Evolutionary conservation across 805 yeast species (phyloP).

Genomic region (Wickerhamiella kurtzmanii): DNA sequence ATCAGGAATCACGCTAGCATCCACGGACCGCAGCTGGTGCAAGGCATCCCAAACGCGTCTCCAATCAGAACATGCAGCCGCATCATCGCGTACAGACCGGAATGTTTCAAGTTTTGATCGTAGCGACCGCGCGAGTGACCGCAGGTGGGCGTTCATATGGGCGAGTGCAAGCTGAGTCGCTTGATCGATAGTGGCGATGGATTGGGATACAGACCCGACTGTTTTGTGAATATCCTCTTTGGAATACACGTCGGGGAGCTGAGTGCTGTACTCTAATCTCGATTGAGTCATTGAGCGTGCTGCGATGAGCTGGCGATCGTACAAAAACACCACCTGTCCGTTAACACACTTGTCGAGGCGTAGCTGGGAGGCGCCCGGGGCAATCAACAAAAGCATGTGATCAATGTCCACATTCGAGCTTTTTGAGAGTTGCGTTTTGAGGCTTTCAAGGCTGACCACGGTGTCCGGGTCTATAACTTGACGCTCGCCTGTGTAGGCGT

Average conservation of each 20-base stretch:
- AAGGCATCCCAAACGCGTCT: conserved; percentile 9
- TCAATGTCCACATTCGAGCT: conserved; percentile 13
- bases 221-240: background rate
- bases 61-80: conserved; percentile 15
- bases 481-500: conserved; percentile 20
- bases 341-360: conserved; percentile 18
- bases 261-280: background rate
- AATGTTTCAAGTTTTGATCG: background rate
- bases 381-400: conserved; percentile 21
- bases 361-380: conserved; percentile 19
- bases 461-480: conserved; percentile 14
- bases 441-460: conserved; percentile 16
- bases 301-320: conserved; percentile 16
- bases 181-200: conserved; percentile 3
- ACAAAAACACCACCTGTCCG: conserved; percentile 20
- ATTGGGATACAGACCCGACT: background rate
- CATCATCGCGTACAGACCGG: conserved; percentile 5
- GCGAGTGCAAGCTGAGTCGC: conserved; percentile 6
- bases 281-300: background rate
- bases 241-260: background rate
- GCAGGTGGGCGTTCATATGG: conserved; percentile 7
- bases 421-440: conserved; percentile 13
- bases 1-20: conserved; percentile 7
- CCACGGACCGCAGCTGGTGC: conserved; percentile 1
- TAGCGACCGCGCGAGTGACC: conserved; percentile 3